Percentiles rank a stretch among this genome's conserved stretches.
Evolutionary conservation across 306 rosid genomes (phyloP).

Genomic region (Rubus idaeus): DNA sequence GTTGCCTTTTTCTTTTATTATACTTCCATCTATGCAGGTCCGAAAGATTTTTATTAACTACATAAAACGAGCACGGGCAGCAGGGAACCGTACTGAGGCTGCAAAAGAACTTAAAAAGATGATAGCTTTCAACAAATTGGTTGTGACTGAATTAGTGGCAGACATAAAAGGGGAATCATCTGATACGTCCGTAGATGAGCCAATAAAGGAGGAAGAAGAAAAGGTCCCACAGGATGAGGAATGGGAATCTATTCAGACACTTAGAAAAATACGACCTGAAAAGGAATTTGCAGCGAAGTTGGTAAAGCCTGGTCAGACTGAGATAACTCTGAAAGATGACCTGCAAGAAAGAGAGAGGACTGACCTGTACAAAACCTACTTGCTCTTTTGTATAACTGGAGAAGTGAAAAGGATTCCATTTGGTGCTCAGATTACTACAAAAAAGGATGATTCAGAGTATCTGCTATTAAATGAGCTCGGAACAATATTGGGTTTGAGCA

Average conservation of each 20-base stretch:
- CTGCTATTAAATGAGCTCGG: conserved; percentile 82
- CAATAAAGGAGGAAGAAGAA: conserved; percentile 48
- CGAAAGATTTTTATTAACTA: conserved; percentile 69
- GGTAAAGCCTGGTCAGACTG: conserved; percentile 92
- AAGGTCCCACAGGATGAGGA: conserved; percentile 57
- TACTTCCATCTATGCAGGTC: conserved; percentile 50
- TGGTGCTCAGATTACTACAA: conserved; percentile 74
- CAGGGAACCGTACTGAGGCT: conserved; percentile 70
- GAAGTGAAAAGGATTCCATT: conserved; percentile 77
- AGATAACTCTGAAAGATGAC: conserved; percentile 89
- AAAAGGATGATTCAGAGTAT: conserved; percentile 89
- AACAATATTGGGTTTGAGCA: conserved; percentile 73
- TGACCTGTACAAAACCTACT: conserved; percentile 87
- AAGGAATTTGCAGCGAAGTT: conserved; percentile 61
- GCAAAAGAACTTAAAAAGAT: conserved; percentile 92
- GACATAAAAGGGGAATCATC: conserved; percentile 93
- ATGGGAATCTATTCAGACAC: conserved; percentile 76
- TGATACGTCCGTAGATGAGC: conserved; percentile 58
- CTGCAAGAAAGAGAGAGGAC: conserved; percentile 81
- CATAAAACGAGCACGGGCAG: conserved; percentile 77
- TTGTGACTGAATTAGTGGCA: conserved; percentile 80
- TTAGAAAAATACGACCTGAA: conserved; percentile 65
- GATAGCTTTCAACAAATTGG: conserved; percentile 89
- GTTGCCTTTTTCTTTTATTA: conserved; percentile 10
- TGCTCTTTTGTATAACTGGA: conserved; percentile 82